Percentiles rank a stretch among this genome's conserved stretches.
These are phyloP conservation scores for Geranium brycei DNA, from an alignment of 345 rosid species.

Conservation along the genomic window DNA sequence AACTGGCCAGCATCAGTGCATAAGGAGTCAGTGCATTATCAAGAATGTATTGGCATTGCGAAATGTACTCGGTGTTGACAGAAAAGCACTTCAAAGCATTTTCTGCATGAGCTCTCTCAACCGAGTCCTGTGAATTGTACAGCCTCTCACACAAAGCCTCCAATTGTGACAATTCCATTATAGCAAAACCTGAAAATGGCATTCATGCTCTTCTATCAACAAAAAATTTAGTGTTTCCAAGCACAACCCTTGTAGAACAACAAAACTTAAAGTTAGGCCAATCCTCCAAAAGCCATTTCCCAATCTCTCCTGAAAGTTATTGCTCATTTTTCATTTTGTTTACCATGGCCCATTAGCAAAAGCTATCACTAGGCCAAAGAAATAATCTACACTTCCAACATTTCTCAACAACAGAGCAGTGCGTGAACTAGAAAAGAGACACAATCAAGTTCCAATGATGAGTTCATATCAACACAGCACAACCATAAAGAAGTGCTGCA, in stretches of 20 bases:
- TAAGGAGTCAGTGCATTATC: constrained; percentile 94
- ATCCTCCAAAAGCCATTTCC: background rate
- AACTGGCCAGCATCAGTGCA: constrained; percentile 97
- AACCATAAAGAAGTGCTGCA: background rate
- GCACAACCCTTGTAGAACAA: too few relatives aligned
- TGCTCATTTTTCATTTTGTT: too few relatives aligned
- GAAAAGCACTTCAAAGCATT: constrained; percentile 86
- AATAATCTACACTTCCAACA: background rate
- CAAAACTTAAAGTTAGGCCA: background rate
- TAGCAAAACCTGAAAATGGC: constrained; percentile 19
- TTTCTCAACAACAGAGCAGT: background rate
- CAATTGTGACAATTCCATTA: constrained; percentile 93
- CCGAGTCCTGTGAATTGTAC: constrained; percentile 86
- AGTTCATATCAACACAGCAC: background rate
- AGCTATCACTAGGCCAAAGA: background rate
- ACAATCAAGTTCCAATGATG: background rate
- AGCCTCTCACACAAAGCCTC: constrained; percentile 96
- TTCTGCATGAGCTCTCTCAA: constrained; percentile 87
- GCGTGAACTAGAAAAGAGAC: background rate
- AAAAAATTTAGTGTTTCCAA: too few relatives aligned
- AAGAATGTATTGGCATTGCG: constrained; percentile 94
- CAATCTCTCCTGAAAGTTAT: background rate
- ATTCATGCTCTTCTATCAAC: background rate
- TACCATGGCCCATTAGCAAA: background rate
- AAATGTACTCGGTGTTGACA: constrained; percentile 72